phyloP scores from a whole-genome alignment of 2,329 filamentous ascomycete species.

The Xylaria sp. region DNA sequence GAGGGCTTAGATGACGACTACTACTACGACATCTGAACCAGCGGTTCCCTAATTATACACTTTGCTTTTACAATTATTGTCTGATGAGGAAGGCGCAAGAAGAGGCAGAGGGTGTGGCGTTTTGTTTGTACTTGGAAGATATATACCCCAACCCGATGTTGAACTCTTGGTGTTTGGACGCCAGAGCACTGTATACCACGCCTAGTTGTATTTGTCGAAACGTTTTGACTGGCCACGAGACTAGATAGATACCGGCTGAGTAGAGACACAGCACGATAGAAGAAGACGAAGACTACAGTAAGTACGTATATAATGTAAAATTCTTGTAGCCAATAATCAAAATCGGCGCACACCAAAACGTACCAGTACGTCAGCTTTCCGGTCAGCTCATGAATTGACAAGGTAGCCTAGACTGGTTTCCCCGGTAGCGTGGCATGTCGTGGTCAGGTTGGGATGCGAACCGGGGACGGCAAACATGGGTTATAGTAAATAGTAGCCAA shows the following conservation, averaged over 20 bases:
- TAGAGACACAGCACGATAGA: background rate
- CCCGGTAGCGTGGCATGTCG: background rate
- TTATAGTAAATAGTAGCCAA: background rate
- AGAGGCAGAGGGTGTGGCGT: slow-evolving; percentile 20
- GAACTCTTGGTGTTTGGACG: slow-evolving; percentile 14
- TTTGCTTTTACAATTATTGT: slow-evolving; percentile 7
- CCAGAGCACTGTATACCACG: slow-evolving; percentile 9
- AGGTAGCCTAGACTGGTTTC: background rate
- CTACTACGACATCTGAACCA: slow-evolving; percentile 79
- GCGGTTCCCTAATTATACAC: background rate
- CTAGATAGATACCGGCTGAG: slow-evolving; percentile 3
- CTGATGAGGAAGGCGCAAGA: background rate
- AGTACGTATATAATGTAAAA: background rate
- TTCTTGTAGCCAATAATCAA: background rate
- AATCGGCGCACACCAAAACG: background rate
- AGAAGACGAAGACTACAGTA: background rate
- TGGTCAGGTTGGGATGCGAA: slow-evolving; percentile 1
- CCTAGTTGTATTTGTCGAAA: slow-evolving; percentile 7
- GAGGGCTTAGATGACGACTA: slow-evolving; percentile 93
- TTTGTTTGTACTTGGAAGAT: slow-evolving; percentile 33
- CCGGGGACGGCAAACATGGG: slow-evolving; percentile 8
- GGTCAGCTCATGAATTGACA: background rate
- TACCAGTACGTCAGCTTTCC: background rate
- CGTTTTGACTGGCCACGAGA: slow-evolving; percentile 1
- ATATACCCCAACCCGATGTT: slow-evolving; percentile 36